Conservation (phyloP, 164 flowering plant genomes). For the Berberis vulgaris region DNA sequence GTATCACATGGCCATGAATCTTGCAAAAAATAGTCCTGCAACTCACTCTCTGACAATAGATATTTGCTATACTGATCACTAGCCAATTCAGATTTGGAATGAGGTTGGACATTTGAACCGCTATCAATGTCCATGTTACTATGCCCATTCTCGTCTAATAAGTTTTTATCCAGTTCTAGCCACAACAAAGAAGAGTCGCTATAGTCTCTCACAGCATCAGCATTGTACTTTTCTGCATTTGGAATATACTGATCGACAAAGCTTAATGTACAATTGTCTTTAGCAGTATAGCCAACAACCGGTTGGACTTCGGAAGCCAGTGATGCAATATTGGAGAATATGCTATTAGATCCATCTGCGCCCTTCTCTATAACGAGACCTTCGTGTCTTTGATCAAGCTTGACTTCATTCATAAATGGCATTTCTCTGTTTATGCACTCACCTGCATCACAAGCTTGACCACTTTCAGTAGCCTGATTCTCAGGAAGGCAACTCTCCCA, state of each 20-base stretch:
- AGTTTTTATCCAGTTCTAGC: constrained; percentile 10
- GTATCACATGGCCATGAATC: constrained; percentile 3
- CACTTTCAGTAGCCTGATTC: constrained; percentile 12
- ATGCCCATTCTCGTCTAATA: constrained; percentile 2
- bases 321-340: not conserved
- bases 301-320: constrained; percentile 6
- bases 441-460: constrained; percentile 11
- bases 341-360: constrained; percentile 6
- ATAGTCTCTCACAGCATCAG: constrained; percentile 8
- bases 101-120: constrained; percentile 11
- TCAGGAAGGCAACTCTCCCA: constrained; percentile 20
- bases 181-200: constrained; percentile 6
- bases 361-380: constrained; percentile 8
- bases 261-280: constrained; percentile 2
- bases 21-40: constrained; percentile 1
- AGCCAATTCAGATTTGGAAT: not conserved
- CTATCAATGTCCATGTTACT: constrained; percentile 12
- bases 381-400: constrained; percentile 11
- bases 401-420: constrained; percentile 8
- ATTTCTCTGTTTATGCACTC: constrained; percentile 8
- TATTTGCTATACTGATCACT: constrained; percentile 1
- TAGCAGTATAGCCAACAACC: constrained; percentile 5
- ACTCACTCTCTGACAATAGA: constrained; percentile 2
- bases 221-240: constrained; percentile 9
- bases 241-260: constrained; percentile 13